A percentile compares a stretch with the other conserved stretches of the same genome.
Evolutionary conservation across 192 early-diverging fungal genomes (phyloP).

Genomic region (Coemansia sp.): DNA sequence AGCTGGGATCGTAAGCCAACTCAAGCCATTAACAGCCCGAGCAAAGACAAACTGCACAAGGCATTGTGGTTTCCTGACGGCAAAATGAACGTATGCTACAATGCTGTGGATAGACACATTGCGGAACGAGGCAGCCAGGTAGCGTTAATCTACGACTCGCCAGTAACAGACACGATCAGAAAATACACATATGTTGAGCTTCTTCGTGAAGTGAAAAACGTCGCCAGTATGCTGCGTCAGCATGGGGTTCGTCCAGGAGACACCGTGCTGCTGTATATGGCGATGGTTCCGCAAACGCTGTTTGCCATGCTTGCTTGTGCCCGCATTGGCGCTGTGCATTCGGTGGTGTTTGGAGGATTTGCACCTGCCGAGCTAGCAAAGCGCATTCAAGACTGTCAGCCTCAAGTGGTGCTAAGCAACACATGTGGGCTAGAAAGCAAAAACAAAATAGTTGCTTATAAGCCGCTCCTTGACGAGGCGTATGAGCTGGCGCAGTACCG

Average conservation of each 20-base stretch:
- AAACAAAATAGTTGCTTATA: constrained; percentile 66
- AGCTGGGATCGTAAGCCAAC: constrained; percentile 39
- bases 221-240: constrained; percentile 62
- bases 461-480: constrained; percentile 74
- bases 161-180: constrained; percentile 56
- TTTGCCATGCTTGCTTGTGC: constrained; percentile 85
- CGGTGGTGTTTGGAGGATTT: constrained; percentile 81
- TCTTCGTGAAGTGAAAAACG: constrained; percentile 61
- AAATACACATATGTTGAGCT: constrained; percentile 69
- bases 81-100: constrained; percentile 77
- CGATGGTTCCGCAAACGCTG: constrained; percentile 77
- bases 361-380: constrained; percentile 76
- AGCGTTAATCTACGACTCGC: constrained; percentile 76
- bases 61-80: constrained; percentile 68
- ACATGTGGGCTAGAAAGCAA: constrained; percentile 79
- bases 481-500: constrained; percentile 54
- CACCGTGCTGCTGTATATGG: constrained; percentile 80
- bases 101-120: constrained; percentile 75
- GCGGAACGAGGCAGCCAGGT: constrained; percentile 59
- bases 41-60: constrained; percentile 19
- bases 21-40: constrained; percentile 12
- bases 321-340: constrained; percentile 78
- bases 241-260: constrained; percentile 68
- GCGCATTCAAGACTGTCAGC: constrained; percentile 77
- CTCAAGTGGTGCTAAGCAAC: constrained; percentile 71